Conservation (phyloP, 2,329 filamentous ascomycete genomes). For the Albifimbria verrucaria region DNA sequence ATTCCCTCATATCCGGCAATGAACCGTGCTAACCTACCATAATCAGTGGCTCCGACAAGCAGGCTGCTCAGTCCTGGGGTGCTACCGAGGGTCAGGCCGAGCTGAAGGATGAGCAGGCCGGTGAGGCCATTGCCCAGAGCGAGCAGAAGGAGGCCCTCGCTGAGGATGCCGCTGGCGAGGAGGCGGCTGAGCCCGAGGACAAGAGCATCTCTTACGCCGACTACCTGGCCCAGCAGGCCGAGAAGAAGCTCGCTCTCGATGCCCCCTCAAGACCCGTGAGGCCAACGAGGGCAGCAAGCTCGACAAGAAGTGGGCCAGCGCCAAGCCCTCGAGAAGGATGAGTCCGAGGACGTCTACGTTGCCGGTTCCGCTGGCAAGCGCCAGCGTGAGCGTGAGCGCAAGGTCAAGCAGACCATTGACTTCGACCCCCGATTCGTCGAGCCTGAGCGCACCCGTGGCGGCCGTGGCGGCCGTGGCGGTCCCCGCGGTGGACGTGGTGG, state of each 20-base stretch:
- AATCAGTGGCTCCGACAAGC: constrained; percentile 74
- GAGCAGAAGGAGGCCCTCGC: constrained; percentile 71
- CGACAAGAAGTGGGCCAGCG: constrained; percentile 90
- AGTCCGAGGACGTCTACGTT: constrained; percentile 76
- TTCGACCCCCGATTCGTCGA: constrained; percentile 83
- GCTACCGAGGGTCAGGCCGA: constrained; percentile 76
- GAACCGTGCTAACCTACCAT: constrained; percentile 17
- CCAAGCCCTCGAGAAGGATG: constrained; percentile 67
- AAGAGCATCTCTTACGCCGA: constrained; percentile 88
- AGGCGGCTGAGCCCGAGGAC: constrained; percentile 67
- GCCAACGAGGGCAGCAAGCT: constrained; percentile 86
- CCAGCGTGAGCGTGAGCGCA: constrained; percentile 82
- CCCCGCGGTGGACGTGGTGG: constrained; percentile 47
- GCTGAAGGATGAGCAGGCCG: constrained; percentile 87
- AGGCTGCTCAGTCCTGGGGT: constrained; percentile 87
- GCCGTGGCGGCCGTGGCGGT: constrained; percentile 52
- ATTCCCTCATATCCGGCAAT: background rate
- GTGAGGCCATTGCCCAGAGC: constrained; percentile 80
- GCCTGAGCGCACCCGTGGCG: constrained; percentile 56
- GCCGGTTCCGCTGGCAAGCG: constrained; percentile 71
- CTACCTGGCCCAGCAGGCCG: constrained; percentile 70
- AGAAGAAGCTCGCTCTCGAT: constrained; percentile 74
- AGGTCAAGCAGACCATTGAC: constrained; percentile 85
- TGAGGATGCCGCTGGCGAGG: constrained; percentile 45
- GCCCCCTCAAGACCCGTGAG: constrained; percentile 70